These are phyloP conservation scores for Lumnitzera racemosa DNA, from an alignment of 345 rosid genomes.

Conservation along the genomic window DNA sequence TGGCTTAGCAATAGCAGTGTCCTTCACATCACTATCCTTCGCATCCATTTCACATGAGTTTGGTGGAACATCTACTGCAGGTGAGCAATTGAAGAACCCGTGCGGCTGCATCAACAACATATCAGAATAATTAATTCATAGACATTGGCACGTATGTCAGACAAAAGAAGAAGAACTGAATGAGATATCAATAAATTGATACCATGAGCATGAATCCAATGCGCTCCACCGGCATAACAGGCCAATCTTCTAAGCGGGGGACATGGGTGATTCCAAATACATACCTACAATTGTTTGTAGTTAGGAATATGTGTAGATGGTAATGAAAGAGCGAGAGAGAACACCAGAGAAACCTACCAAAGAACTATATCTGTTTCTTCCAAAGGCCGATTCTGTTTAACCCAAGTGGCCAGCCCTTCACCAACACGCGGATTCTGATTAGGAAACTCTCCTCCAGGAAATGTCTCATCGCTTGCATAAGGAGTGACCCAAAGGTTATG, in stretches of 20 bases:
- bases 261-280: conserved; percentile 86
- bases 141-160: not conserved
- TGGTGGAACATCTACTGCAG: conserved; percentile 92
- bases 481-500: conserved; percentile 89
- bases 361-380: conserved; percentile 83
- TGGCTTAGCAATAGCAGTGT: conserved; percentile 32
- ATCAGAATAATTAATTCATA: not conserved
- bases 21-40: conserved; percentile 60
- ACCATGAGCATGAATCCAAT: conserved; percentile 88
- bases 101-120: conserved; percentile 58
- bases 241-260: conserved; percentile 94
- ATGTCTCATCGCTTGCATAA: conserved; percentile 53
- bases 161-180: not conserved
- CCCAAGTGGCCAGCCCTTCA: conserved; percentile 88
- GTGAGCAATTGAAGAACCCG: conserved; percentile 94
- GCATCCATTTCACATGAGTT: conserved; percentile 57
- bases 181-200: conserved; percentile 4
- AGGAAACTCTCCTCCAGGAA: conserved; percentile 92
- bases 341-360: conserved; percentile 37
- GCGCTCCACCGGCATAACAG: conserved; percentile 84
- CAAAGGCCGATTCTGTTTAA: conserved; percentile 65
- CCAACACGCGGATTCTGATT: conserved; percentile 86
- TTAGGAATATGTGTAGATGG: not conserved
- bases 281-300: conserved; percentile 38
- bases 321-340: conserved; percentile 1